phyloP scores from a whole-genome alignment of 768 basidiomycete genomes.

The Daedaleopsis sinensis region DNA sequence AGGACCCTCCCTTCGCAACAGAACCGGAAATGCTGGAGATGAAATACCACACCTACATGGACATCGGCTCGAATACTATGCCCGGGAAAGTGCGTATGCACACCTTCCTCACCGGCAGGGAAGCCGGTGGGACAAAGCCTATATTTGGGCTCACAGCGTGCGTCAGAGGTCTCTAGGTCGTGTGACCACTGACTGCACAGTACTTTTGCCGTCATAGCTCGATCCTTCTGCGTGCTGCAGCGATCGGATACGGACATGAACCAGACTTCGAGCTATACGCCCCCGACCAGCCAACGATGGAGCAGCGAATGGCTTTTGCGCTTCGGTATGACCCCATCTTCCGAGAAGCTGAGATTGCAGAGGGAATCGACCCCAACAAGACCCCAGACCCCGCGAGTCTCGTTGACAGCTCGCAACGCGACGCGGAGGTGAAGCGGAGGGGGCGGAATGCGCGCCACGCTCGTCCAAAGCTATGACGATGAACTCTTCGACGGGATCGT shows the following conservation, averaged over 20 bases:
- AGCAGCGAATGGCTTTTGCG: conserved; percentile 47
- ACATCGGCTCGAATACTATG: conserved; percentile 37
- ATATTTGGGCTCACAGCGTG: conserved; percentile 88
- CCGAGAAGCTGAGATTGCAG: conserved; percentile 27
- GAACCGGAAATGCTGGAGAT: conserved; percentile 58
- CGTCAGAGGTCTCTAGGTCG: conserved; percentile 31
- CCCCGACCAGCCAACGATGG: conserved; percentile 42
- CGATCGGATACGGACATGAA: conserved; percentile 47
- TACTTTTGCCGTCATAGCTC: conserved; percentile 34
- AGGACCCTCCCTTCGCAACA: conserved; percentile 56
- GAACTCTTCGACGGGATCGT: background rate
- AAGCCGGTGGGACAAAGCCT: conserved; percentile 85
- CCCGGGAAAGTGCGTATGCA: conserved; percentile 60
- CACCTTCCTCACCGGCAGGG: conserved; percentile 83
- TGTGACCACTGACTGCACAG: background rate
- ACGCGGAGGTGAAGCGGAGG: conserved; percentile 6
- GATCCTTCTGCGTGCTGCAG: conserved; percentile 54
- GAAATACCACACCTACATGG: conserved; percentile 67
- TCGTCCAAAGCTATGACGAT: conserved; percentile 11
- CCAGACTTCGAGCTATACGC: conserved; percentile 52
- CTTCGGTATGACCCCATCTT: conserved; percentile 34
- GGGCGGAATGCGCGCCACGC: background rate
- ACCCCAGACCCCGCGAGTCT: conserved; percentile 19
- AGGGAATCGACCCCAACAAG: conserved; percentile 31
- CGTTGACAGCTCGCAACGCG: background rate